Conservation (phyloP, 805 yeast genomes). For the Barnettozyma salicaria region DNA sequence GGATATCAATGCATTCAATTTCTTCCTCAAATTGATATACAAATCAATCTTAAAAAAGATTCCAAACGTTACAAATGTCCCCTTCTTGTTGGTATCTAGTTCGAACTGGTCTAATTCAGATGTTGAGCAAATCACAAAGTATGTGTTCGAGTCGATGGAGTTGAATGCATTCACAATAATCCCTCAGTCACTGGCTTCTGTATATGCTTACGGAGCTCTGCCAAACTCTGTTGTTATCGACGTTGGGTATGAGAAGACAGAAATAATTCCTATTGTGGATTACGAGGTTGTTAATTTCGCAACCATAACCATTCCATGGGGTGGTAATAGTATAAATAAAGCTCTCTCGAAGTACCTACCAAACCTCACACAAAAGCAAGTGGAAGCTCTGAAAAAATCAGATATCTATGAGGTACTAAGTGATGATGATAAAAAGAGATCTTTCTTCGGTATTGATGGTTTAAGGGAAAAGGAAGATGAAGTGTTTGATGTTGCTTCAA, state of each 20-base stretch:
- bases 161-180: conserved; percentile 66
- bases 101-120: conserved; percentile 63
- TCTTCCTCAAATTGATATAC: conserved; percentile 42
- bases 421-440: conserved; percentile 55
- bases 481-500: conserved; percentile 80
- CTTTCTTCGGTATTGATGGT: conserved; percentile 56
- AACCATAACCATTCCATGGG: conserved; percentile 41
- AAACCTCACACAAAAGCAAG: conserved; percentile 45
- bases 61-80: conserved; percentile 43
- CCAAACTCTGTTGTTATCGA: conserved; percentile 72
- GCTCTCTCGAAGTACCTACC: conserved; percentile 52
- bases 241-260: conserved; percentile 70
- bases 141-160: conserved; percentile 66
- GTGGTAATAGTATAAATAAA: conserved; percentile 61
- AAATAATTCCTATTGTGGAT: conserved; percentile 74
- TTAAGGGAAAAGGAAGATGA: conserved; percentile 54
- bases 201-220: conserved; percentile 65
- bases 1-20: conserved; percentile 65
- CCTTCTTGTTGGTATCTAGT: conserved; percentile 63
- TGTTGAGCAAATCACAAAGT: conserved; percentile 66
- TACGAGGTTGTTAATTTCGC: conserved; percentile 58
- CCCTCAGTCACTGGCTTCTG: conserved; percentile 61
- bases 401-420: conserved; percentile 73
- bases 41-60: conserved; percentile 37
- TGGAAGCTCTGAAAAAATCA: conserved; percentile 71